These are phyloP conservation scores for Metschnikowia baotianmanensis DNA, from an alignment of 805 yeast species.

Conservation along the genomic window DNA sequence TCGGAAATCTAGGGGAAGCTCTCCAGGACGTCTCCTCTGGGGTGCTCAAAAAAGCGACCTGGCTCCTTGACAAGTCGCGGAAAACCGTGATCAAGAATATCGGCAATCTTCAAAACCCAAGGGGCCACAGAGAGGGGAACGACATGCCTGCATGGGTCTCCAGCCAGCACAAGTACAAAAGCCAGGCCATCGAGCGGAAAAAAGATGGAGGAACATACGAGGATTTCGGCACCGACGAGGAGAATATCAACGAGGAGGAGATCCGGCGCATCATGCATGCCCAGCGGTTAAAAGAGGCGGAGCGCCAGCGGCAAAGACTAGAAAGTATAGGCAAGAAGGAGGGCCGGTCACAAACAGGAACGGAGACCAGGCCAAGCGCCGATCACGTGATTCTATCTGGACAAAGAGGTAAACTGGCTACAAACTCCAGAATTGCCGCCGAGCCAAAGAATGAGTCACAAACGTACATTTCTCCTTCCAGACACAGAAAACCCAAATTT, in stretches of 20 bases:
- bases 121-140: slow-evolving; percentile 14
- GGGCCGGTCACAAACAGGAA: neutral
- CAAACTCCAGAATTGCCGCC: too few relatives aligned
- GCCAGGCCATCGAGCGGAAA: slow-evolving; percentile 34
- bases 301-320: slow-evolving; percentile 27
- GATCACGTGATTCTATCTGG: too few relatives aligned
- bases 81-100: slow-evolving; percentile 61
- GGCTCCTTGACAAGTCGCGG: slow-evolving; percentile 55
- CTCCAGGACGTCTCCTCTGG: slow-evolving; percentile 55
- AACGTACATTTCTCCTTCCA: too few relatives aligned
- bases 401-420: too few relatives aligned
- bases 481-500: too few relatives aligned
- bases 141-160: slow-evolving; percentile 74
- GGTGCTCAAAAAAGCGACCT: slow-evolving; percentile 58
- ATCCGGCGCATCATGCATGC: slow-evolving; percentile 37
- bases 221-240: slow-evolving; percentile 48
- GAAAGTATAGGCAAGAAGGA: slow-evolving; percentile 3
- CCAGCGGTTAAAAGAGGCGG: slow-evolving; percentile 38
- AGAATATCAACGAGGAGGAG: slow-evolving; percentile 43
- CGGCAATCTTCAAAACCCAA: slow-evolving; percentile 47
- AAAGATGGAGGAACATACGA: slow-evolving; percentile 35
- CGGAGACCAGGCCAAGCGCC: too few relatives aligned
- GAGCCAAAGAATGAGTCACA: too few relatives aligned
- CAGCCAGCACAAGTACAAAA: slow-evolving; percentile 49
- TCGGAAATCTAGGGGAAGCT: slow-evolving; percentile 26